Conservation (phyloP, 176 grass and related monocot genomes). For the Eleusine coracana region DNA sequence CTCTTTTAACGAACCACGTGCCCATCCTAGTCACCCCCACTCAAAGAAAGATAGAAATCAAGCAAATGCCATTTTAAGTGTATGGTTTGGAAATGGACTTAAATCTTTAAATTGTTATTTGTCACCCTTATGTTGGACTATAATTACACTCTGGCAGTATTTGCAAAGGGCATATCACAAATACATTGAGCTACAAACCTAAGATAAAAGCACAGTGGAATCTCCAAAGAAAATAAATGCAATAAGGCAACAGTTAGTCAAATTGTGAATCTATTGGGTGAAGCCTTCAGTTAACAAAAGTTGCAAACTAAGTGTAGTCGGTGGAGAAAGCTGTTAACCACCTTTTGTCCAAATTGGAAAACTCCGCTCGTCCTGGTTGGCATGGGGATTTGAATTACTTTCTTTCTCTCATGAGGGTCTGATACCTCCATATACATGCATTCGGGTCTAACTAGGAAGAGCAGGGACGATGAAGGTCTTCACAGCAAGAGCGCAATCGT, state of each 20-base stretch:
- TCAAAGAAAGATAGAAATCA: neutral
- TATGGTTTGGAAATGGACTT: neutral
- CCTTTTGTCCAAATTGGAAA: neutral
- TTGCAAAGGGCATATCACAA: neutral
- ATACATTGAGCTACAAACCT: neutral
- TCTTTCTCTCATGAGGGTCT: neutral
- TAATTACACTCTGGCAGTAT: neutral
- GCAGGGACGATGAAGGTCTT: neutral
- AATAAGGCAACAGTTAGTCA: neutral
- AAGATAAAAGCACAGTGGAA: neutral
- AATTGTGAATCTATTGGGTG: neutral
- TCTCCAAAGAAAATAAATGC: neutral
- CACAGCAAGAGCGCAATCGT: neutral
- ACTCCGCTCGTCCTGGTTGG: neutral
- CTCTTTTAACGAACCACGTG: neutral
- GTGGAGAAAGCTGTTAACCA: neutral
- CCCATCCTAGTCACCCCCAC: neutral
- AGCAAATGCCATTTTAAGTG: neutral
- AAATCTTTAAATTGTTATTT: neutral
- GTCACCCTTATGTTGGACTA: neutral
- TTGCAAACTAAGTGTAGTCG: neutral
- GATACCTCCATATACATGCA: neutral
- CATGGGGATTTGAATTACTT: neutral
- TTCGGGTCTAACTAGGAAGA: neutral
- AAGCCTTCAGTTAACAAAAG: neutral